Percentiles rank a stretch among this genome's conserved stretches.
Evolutionary conservation across 1,284 basidiomycete genomes (phyloP).

Genomic region (Ustilago crameri): DNA sequence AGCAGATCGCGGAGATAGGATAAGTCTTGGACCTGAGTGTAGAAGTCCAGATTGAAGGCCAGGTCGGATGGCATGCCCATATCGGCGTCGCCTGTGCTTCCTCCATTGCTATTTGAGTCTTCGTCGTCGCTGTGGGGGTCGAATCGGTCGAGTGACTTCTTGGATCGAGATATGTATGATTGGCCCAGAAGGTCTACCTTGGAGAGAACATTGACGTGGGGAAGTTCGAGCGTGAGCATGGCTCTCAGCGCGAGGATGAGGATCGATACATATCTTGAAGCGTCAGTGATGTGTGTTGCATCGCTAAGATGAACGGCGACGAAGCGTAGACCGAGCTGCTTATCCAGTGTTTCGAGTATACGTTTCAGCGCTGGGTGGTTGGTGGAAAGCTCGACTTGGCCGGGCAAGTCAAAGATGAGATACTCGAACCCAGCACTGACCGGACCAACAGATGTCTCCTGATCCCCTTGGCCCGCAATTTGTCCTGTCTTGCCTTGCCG

Average conservation of each 20-base stretch:
- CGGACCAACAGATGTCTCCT: constrained; percentile 26
- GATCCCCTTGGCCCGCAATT: constrained; percentile 17
- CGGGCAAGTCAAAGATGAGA: constrained; percentile 94
- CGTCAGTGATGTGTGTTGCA: constrained; percentile 95
- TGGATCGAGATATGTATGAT: constrained; percentile 26
- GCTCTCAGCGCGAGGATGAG: constrained; percentile 89
- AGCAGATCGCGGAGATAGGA: constrained; percentile 85
- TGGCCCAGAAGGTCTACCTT: constrained; percentile 85
- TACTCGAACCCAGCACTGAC: constrained; percentile 72
- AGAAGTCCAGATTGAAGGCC: constrained; percentile 96
- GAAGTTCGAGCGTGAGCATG: constrained; percentile 97
- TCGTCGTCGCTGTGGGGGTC: constrained; percentile 23
- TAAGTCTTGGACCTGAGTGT: constrained; percentile 96
- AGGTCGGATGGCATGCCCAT: constrained; percentile 24
- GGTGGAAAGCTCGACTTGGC: constrained; percentile 96
- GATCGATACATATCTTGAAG: constrained; percentile 92
- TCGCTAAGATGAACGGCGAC: constrained; percentile 95
- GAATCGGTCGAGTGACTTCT: constrained; percentile 28
- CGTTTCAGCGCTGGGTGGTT: constrained; percentile 76
- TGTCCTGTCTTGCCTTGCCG: constrained; percentile 34
- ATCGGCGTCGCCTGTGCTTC: constrained; percentile 12
- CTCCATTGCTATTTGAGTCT: constrained; percentile 5
- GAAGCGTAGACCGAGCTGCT: constrained; percentile 79
- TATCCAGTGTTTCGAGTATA: constrained; percentile 81
- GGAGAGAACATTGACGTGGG: constrained; percentile 95